These are phyloP conservation scores for Elongisporangium prolatum DNA, from an alignment of 352 stramenopile species.

Conservation along the genomic window DNA sequence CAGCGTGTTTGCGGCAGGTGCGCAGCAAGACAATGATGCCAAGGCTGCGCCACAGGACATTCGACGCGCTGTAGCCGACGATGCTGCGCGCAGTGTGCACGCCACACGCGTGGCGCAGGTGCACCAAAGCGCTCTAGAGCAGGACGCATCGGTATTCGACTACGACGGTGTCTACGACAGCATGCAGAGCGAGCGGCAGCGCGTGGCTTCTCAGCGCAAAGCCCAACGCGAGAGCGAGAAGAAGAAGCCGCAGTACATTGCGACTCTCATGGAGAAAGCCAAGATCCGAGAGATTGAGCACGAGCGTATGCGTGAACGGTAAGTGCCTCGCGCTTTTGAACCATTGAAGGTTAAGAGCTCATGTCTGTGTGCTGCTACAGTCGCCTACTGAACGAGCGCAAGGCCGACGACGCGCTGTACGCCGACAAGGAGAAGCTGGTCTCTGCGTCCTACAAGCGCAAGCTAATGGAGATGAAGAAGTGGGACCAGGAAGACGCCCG, in stretches of 20 bases:
- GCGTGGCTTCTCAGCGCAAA: slow-evolving; percentile 36
- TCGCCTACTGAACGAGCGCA: slow-evolving; percentile 78
- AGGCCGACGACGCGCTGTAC: slow-evolving; percentile 75
- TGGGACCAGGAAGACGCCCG: slow-evolving; percentile 83
- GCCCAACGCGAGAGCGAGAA: slow-evolving; percentile 53
- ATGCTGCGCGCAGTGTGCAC: slow-evolving; percentile 52
- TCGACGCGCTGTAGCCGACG: slow-evolving; percentile 28
- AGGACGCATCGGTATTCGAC: slow-evolving; percentile 87
- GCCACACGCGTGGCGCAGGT: slow-evolving; percentile 40
- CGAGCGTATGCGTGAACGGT: slow-evolving; percentile 84
- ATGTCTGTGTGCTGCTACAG: neutral
- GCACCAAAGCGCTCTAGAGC: slow-evolving; percentile 49
- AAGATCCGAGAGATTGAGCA: slow-evolving; percentile 89
- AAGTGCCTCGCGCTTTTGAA: neutral
- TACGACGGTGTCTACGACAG: slow-evolving; percentile 90
- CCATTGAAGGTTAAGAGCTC: no score
- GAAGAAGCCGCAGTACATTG: slow-evolving; percentile 85
- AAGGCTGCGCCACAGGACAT: slow-evolving; percentile 7
- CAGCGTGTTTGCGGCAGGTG: slow-evolving; percentile 17
- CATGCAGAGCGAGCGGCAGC: slow-evolving; percentile 49
- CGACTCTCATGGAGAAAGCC: slow-evolving; percentile 83
- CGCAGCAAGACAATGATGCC: slow-evolving; percentile 10
- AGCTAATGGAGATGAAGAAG: slow-evolving; percentile 85
- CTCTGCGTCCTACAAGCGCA: slow-evolving; percentile 89
- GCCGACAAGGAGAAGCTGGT: slow-evolving; percentile 90